Evolutionary conservation across 2,329 filamentous ascomycete genomes (phyloP).

Genomic region (Colletotrichum acutatum): DNA sequence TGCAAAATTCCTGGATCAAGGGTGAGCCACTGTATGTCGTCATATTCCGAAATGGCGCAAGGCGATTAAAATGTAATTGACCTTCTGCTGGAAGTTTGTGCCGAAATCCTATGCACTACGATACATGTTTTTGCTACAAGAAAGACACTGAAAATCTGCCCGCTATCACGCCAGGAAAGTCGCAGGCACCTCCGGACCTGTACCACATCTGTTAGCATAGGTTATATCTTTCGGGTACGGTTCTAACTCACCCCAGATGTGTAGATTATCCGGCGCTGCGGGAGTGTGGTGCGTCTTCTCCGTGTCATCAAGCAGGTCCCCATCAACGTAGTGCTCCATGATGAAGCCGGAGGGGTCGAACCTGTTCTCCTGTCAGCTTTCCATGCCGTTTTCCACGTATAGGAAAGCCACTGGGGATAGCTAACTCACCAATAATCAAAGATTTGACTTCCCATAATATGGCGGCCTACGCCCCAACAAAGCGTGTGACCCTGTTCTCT

Average conservation of each 20-base stretch:
- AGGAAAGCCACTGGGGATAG: background rate
- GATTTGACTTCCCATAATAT: conserved; percentile 76
- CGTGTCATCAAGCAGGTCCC: conserved; percentile 70
- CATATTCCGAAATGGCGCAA: background rate
- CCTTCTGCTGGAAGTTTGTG: background rate
- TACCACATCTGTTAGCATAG: conserved; percentile 8
- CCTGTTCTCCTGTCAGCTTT: conserved; percentile 45
- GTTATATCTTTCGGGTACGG: background rate
- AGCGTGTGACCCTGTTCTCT: conserved; percentile 69
- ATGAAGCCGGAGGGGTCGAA: conserved; percentile 72
- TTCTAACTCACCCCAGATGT: conserved; percentile 56
- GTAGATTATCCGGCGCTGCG: conserved; percentile 53
- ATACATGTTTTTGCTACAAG: background rate
- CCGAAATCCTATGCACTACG: background rate
- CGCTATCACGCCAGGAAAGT: conserved; percentile 31
- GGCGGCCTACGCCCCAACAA: conserved; percentile 78
- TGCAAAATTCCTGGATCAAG: too few relatives aligned
- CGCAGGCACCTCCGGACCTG: conserved; percentile 36
- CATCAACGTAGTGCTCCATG: conserved; percentile 77
- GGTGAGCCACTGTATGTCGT: too few relatives aligned
- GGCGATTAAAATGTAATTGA: too few relatives aligned
- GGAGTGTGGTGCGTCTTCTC: conserved; percentile 56
- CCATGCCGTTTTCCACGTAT: background rate
- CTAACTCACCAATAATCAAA: conserved; percentile 56
- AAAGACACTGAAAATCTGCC: background rate